phyloP scores from a whole-genome alignment of 2,329 filamentous ascomycete genomes.

The Fusarium continuum region DNA sequence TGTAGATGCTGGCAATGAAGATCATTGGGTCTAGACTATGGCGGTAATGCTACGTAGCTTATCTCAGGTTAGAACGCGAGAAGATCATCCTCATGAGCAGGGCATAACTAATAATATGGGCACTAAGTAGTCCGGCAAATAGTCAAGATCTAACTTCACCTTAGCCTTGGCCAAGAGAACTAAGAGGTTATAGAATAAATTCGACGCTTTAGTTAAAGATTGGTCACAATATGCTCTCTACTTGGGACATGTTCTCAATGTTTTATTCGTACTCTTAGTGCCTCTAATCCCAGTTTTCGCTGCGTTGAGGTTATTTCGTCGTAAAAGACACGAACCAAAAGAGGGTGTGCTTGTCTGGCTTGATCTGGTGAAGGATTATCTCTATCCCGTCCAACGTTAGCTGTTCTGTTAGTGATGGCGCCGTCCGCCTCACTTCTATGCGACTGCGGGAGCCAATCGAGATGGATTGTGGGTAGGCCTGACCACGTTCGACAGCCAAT shows the following conservation, averaged over 20 bases:
- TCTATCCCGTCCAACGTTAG: conserved; percentile 7
- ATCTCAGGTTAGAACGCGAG: conserved; percentile 1
- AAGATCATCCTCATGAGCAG: conserved; percentile 18
- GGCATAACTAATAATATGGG: conserved; percentile 1
- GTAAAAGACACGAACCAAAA: conserved; percentile 4
- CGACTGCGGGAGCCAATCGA: conserved; percentile 41
- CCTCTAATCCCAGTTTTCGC: conserved; percentile 7
- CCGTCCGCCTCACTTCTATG: conserved; percentile 44
- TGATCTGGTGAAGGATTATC: conserved; percentile 15
- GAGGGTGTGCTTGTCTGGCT: conserved; percentile 23
- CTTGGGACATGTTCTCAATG: too few relatives aligned
- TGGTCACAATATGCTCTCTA: too few relatives aligned
- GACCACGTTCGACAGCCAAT: conserved; percentile 39
- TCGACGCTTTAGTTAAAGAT: too few relatives aligned
- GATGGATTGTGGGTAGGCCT: conserved; percentile 32
- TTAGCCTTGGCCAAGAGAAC: too few relatives aligned
- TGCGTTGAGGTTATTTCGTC: conserved; percentile 30
- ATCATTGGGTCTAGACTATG: conserved; percentile 33
- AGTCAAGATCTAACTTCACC: too few relatives aligned
- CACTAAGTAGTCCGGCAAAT: too few relatives aligned
- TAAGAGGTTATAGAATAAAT: too few relatives aligned
- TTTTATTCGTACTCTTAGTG: too few relatives aligned
- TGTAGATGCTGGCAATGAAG: conserved; percentile 24
- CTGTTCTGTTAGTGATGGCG: conserved; percentile 19
- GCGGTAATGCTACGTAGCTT: conserved; percentile 8